These are phyloP conservation scores for Alternaria novae-zelandiae DNA, from an alignment of 2,329 filamentous ascomycete genomes.

Conservation along the genomic window DNA sequence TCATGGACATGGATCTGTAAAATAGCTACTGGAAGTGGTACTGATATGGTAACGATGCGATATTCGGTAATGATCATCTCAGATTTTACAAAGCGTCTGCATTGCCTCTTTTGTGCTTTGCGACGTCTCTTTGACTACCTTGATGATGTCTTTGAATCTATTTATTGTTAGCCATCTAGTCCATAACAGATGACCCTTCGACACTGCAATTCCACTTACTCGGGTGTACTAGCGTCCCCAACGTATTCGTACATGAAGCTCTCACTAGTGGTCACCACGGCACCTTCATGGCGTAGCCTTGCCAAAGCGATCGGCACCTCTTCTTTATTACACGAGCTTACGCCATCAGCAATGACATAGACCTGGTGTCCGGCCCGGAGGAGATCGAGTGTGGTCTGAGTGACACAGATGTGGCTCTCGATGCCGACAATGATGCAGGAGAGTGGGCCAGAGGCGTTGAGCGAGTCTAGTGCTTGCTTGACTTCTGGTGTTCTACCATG, in stretches of 20 bases:
- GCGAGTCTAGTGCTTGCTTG: slow-evolving; percentile 50
- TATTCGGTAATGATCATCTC: neutral
- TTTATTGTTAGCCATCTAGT: neutral
- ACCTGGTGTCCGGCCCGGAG: slow-evolving; percentile 77
- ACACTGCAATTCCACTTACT: slow-evolving; percentile 45
- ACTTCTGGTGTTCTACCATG: slow-evolving; percentile 65
- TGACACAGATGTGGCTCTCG: slow-evolving; percentile 92
- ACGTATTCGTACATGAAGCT: slow-evolving; percentile 88
- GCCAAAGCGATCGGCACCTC: slow-evolving; percentile 82
- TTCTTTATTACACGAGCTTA: slow-evolving; percentile 83
- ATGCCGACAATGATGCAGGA: slow-evolving; percentile 83
- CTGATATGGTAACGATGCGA: neutral
- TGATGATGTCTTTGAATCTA: slow-evolving; percentile 73
- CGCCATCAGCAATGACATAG: slow-evolving; percentile 86
- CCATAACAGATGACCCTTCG: neutral
- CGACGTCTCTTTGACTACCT: slow-evolving; percentile 78
- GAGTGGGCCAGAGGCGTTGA: slow-evolving; percentile 35
- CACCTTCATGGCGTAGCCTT: slow-evolving; percentile 76
- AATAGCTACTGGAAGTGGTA: neutral
- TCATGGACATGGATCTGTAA: neutral
- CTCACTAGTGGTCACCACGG: slow-evolving; percentile 84
- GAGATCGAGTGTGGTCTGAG: slow-evolving; percentile 83
- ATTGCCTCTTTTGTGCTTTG: slow-evolving; percentile 73
- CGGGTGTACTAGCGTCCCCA: slow-evolving; percentile 75
- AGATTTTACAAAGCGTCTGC: slow-evolving; percentile 69